Evolutionary conservation across 495 filamentous ascomycete genomes (phyloP).

Genomic region (Letharia lupina): DNA sequence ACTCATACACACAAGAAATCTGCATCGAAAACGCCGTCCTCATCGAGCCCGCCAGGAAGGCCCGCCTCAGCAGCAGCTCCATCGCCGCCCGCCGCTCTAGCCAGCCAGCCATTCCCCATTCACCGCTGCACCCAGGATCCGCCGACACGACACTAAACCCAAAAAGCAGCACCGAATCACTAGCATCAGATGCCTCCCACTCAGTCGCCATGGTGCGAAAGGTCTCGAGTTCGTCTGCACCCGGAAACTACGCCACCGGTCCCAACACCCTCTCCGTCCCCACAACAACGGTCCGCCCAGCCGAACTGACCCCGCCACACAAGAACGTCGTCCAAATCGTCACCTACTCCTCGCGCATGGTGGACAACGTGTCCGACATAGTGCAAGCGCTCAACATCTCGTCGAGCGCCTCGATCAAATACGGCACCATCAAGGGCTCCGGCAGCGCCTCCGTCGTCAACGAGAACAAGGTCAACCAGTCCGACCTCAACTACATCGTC

Average conservation of each 20-base stretch:
- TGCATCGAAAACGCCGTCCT: slow-evolving; percentile 30
- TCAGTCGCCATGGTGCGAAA: slow-evolving; percentile 4
- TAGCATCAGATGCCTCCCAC: background rate
- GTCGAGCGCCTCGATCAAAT: slow-evolving; percentile 30
- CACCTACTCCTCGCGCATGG: slow-evolving; percentile 30
- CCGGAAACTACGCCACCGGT: background rate
- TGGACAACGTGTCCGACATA: slow-evolving; percentile 33
- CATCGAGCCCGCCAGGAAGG: slow-evolving; percentile 19
- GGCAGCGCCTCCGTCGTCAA: slow-evolving; percentile 32
- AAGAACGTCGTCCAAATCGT: slow-evolving; percentile 24
- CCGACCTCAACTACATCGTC: slow-evolving; percentile 33
- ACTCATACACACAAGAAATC: slow-evolving; percentile 29
- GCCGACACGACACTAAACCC: background rate
- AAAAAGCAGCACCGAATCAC: background rate
- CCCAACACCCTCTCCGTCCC: background rate
- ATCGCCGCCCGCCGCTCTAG: background rate
- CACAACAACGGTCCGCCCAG: slow-evolving; percentile 2
- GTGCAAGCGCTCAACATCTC: slow-evolving; percentile 33
- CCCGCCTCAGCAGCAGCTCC: slow-evolving; percentile 2
- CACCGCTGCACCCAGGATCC: background rate
- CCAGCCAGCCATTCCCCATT: background rate
- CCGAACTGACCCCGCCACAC: background rate
- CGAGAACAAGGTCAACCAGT: slow-evolving; percentile 31
- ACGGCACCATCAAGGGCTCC: slow-evolving; percentile 31
- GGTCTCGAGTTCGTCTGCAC: background rate